Conservation (phyloP, 305 asterid species). For the Solanum chacoense region DNA sequence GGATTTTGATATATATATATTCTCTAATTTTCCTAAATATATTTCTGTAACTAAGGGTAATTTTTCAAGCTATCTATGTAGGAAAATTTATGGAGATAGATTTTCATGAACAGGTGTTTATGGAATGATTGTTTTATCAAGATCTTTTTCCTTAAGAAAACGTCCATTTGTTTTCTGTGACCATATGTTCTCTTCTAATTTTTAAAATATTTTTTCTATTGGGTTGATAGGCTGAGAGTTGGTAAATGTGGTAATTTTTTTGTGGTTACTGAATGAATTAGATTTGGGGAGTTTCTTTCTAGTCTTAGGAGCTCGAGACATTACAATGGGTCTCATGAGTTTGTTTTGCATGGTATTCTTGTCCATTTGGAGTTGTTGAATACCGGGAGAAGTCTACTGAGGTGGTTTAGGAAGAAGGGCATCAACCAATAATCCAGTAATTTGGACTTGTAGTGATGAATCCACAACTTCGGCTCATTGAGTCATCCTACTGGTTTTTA, state of each 20-base stretch:
- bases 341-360: neutral
- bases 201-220: neutral
- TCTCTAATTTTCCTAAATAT: neutral
- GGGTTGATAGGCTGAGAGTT: neutral
- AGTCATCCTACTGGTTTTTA: neutral
- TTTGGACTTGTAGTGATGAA: neutral
- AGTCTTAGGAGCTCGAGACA: neutral
- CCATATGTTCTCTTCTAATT: neutral
- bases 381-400: neutral
- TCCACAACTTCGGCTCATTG: neutral
- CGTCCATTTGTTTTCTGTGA: neutral
- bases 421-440: neutral
- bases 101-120: neutral
- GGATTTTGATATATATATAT: neutral
- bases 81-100: neutral
- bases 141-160: neutral
- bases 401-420: neutral
- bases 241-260: neutral
- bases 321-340: neutral
- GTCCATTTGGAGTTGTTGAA: neutral
- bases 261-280: neutral
- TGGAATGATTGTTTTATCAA: neutral
- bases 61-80: neutral
- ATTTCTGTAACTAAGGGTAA: neutral
- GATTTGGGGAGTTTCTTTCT: neutral